These are phyloP conservation scores for Spathaspora arborariae DNA, from an alignment of 805 yeast species.

Conservation along the genomic window DNA sequence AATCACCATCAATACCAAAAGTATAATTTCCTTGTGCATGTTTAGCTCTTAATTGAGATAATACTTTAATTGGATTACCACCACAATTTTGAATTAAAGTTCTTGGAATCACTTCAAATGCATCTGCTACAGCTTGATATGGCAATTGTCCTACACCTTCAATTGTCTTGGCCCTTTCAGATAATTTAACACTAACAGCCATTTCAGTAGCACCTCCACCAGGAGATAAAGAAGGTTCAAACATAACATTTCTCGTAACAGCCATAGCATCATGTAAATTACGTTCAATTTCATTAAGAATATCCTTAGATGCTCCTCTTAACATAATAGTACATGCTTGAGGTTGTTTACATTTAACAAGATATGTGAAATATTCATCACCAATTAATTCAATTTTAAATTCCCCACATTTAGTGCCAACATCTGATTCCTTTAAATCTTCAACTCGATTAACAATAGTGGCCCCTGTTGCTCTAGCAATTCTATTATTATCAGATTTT, in stretches of 20 bases:
- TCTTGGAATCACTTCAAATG: slow-evolving; percentile 97
- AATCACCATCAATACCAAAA: slow-evolving; percentile 92
- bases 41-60: slow-evolving; percentile 90
- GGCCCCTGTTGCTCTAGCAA: slow-evolving; percentile 96
- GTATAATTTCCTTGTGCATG: slow-evolving; percentile 88
- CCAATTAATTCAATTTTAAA: slow-evolving; percentile 95
- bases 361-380: slow-evolving; percentile 90
- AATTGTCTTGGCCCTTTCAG: slow-evolving; percentile 86
- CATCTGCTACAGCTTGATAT: slow-evolving; percentile 97
- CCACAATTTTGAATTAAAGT: slow-evolving; percentile 97
- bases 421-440: slow-evolving; percentile 85
- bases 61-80: slow-evolving; percentile 86
- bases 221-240: slow-evolving; percentile 92
- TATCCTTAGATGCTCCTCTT: slow-evolving; percentile 97
- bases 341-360: slow-evolving; percentile 78
- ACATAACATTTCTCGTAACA: slow-evolving; percentile 89
- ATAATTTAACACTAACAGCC: slow-evolving; percentile 87
- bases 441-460: slow-evolving; percentile 94
- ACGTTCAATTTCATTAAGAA: slow-evolving; percentile 92
- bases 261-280: slow-evolving; percentile 98
- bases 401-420: slow-evolving; percentile 85
- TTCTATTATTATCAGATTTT: slow-evolving; percentile 93
- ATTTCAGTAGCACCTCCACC: slow-evolving; percentile 99
- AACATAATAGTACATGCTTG: slow-evolving; percentile 90
- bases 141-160: slow-evolving; percentile 99